phyloP scores from a whole-genome alignment of 345 rosid species.

The Corchorus capsularis region DNA sequence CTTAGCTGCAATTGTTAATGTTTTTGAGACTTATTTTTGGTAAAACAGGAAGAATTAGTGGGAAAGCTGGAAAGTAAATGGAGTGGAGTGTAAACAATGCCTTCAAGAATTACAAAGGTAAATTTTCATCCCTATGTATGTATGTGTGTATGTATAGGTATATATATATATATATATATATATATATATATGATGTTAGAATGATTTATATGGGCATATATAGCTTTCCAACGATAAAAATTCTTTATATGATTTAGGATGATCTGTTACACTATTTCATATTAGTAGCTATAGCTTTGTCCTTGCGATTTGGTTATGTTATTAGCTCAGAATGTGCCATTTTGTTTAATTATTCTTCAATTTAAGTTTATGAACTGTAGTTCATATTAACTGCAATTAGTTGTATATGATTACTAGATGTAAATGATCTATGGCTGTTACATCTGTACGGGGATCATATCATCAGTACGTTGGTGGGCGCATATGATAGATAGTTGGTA shows the following conservation, averaged over 20 bases:
- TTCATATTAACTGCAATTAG: not conserved
- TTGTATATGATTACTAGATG: not conserved
- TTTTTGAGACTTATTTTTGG: not conserved
- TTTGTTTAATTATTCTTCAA: not conserved
- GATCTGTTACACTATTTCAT: not conserved
- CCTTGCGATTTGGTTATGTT: not conserved
- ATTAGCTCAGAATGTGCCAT: not conserved
- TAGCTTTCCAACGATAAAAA: not conserved
- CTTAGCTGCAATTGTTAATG: not conserved
- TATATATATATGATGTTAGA: not conserved
- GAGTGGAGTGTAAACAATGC: conserved; percentile 85
- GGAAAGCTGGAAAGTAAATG: conserved; percentile 53
- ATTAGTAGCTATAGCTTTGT: not conserved
- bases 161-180: too few species aligned
- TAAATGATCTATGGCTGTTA: not conserved
- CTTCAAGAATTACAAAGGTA: conserved; percentile 84
- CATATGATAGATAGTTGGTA: not conserved
- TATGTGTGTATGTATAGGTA: too few species aligned
- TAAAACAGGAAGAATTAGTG: conserved; percentile 29
- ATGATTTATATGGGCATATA: not conserved
- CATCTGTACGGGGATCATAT: not conserved
- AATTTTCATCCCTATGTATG: not conserved
- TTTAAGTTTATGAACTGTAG: not conserved
- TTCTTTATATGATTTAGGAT: not conserved
- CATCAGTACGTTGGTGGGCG: not conserved